phyloP scores from a whole-genome alignment of 768 basidiomycete species.

The Leccinellum luteum region DNA sequence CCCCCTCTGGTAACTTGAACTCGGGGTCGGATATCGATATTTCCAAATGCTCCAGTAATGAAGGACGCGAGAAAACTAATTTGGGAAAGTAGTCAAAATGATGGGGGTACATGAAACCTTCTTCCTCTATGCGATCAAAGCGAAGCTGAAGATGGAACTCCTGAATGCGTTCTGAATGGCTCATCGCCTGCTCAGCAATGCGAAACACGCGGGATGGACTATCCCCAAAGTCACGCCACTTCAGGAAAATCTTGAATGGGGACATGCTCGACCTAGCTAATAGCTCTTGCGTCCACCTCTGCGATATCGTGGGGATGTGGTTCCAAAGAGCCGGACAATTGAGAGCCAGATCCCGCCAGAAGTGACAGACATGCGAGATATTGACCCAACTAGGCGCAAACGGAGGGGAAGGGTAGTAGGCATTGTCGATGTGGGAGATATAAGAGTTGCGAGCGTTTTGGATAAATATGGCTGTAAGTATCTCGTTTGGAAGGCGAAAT shows the following conservation, averaged over 20 bases:
- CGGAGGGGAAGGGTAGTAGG: not conserved
- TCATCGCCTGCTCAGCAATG: not conserved
- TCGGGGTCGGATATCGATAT: not conserved
- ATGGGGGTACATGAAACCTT: not conserved
- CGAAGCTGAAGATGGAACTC: not conserved
- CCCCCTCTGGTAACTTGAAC: not conserved
- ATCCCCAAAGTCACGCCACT: not conserved
- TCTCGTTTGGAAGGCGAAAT: not conserved
- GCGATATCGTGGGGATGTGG: not conserved
- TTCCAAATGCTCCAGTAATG: not conserved
- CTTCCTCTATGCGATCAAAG: not conserved
- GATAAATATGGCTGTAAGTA: not conserved
- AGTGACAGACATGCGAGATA: not conserved
- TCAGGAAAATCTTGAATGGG: not conserved
- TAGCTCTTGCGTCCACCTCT: not conserved
- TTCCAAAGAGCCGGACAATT: not conserved
- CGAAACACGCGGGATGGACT: too few species aligned
- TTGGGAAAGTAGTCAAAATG: not conserved
- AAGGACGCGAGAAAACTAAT: not conserved
- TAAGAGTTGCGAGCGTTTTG: not conserved
- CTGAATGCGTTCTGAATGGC: not conserved
- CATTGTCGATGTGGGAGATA: not conserved
- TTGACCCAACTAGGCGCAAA: not conserved
- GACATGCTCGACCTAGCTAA: not conserved
- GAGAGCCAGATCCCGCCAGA: not conserved